These are phyloP conservation scores for Copromyces sp. DNA, from an alignment of 495 filamentous ascomycete species.

Conservation along the genomic window DNA sequence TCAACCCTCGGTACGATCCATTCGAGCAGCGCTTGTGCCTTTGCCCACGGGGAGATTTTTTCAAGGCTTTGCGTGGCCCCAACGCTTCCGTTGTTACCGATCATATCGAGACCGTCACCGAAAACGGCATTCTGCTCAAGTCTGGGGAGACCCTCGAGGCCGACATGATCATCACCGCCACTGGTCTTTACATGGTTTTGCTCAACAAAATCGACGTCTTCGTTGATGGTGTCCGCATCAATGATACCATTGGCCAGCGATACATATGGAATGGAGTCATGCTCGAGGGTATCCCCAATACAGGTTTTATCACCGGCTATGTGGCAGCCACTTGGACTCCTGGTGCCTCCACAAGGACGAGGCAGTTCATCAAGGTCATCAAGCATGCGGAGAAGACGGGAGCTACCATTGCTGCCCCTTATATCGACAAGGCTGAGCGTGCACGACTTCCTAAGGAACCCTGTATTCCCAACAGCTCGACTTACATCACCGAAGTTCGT, in stretches of 20 bases:
- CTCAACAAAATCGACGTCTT: conserved; percentile 38
- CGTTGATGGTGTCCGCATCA: conserved; percentile 46
- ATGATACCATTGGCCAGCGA: conserved; percentile 42
- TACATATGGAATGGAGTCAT: conserved; percentile 45
- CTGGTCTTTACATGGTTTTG: conserved; percentile 52
- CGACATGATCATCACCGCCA: conserved; percentile 69
- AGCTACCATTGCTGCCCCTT: conserved; percentile 21
- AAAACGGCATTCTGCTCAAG: conserved; percentile 45
- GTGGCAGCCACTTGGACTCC: conserved; percentile 51
- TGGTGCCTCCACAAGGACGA: conserved; percentile 25
- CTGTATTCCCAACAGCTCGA: conserved; percentile 18
- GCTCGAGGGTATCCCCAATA: conserved; percentile 30
- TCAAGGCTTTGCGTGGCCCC: conserved; percentile 44
- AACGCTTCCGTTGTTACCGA: conserved; percentile 58
- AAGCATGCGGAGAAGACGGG: conserved; percentile 26
- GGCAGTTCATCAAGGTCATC: conserved; percentile 27
- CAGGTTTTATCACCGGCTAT: conserved; percentile 30
- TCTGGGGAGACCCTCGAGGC: conserved; percentile 48
- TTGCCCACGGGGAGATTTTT: conserved; percentile 66
- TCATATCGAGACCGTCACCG: conserved; percentile 52
- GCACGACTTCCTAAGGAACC: conserved; percentile 11
- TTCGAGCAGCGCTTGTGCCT: conserved; percentile 69
- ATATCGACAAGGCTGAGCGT: conserved; percentile 9
- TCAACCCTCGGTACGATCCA: conserved; percentile 59
- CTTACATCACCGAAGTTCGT: conserved; percentile 22